A percentile compares a stretch with the other conserved stretches of the same genome.
phyloP scores from a whole-genome alignment of 108 stramenopile species.

The Fistulifera solaris region DNA sequence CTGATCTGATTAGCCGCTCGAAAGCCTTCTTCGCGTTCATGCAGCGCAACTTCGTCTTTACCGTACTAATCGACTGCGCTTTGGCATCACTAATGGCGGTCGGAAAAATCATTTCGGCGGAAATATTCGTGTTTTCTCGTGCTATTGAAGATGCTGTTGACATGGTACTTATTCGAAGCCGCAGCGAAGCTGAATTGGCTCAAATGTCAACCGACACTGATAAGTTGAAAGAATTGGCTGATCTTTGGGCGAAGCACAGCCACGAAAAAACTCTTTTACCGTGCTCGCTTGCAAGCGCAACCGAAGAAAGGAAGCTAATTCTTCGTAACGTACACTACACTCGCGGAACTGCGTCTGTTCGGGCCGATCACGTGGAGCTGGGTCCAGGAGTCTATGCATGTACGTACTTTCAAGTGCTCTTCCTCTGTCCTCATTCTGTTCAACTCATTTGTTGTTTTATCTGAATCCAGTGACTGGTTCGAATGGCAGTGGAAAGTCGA shows the following conservation, averaged over 20 bases:
- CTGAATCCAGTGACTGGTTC: slow-evolving; percentile 12
- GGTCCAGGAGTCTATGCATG: slow-evolving; percentile 73
- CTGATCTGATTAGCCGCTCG: slow-evolving; percentile 45
- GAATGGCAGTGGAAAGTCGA: slow-evolving; percentile 56
- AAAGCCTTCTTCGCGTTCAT: slow-evolving; percentile 65
- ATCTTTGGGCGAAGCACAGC: slow-evolving; percentile 46
- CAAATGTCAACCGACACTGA: slow-evolving; percentile 73
- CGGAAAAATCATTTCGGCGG: slow-evolving; percentile 60
- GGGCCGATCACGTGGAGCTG: slow-evolving; percentile 58
- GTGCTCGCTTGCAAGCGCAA: slow-evolving; percentile 35
- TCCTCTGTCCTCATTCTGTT: slow-evolving; percentile 9
- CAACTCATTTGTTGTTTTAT: slow-evolving; percentile 2
- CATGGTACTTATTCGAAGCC: slow-evolving; percentile 67
- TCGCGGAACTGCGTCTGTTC: slow-evolving; percentile 62
- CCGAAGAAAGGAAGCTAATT: slow-evolving; percentile 5
- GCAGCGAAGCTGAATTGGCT: slow-evolving; percentile 75
- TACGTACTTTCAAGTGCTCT: slow-evolving; percentile 2
- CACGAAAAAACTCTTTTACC: slow-evolving; percentile 40
- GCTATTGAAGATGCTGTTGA: slow-evolving; percentile 86
- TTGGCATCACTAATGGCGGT: slow-evolving; percentile 68
- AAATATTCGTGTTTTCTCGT: slow-evolving; percentile 78
- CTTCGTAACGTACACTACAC: slow-evolving; percentile 59
- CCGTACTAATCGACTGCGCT: slow-evolving; percentile 78
- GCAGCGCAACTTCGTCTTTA: slow-evolving; percentile 76
- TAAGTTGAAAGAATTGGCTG: slow-evolving; percentile 45